phyloP scores from a whole-genome alignment of 768 basidiomycete species.

The Termitomyces sp. region DNA sequence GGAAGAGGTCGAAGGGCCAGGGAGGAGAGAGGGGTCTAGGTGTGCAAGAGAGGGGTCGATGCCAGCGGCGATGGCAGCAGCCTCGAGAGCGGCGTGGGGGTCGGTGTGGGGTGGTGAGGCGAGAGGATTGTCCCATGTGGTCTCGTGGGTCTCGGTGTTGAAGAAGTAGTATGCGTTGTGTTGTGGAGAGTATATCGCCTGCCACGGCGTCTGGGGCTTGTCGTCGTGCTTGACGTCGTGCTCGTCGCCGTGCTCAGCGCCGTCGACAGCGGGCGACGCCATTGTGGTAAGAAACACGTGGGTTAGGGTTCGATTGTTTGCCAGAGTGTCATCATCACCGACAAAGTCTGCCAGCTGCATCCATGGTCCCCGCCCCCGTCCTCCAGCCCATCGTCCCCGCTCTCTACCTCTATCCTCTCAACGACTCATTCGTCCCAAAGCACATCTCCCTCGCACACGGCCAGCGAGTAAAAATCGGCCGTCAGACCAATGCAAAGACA shows the following conservation, averaged over 20 bases:
- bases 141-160: slow-evolving; percentile 71
- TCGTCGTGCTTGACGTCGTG: background rate
- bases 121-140: slow-evolving; percentile 82
- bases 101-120: slow-evolving; percentile 16
- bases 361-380: slow-evolving; percentile 27
- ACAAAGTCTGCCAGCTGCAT: slow-evolving; percentile 16
- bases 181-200: slow-evolving; percentile 75
- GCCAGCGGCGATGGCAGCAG: slow-evolving; percentile 71
- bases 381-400: slow-evolving; percentile 32
- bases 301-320: slow-evolving; percentile 18
- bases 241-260: background rate
- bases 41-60: slow-evolving; percentile 81
- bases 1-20: slow-evolving; percentile 28
- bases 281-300: background rate
- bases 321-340: slow-evolving; percentile 5
- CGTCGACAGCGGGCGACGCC: background rate
- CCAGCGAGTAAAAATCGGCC: slow-evolving; percentile 84
- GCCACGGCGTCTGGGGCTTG: slow-evolving; percentile 46
- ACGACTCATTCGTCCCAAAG: slow-evolving; percentile 93
- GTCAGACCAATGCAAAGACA: slow-evolving; percentile 95
- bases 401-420: slow-evolving; percentile 83
- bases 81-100: slow-evolving; percentile 52
- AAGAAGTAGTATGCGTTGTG: slow-evolving; percentile 85
- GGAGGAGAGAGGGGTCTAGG: slow-evolving; percentile 69
- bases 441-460: slow-evolving; percentile 75